Base-by-base conservation (phyloP, 805 yeast species). In the Saccharomycopsis lassenensis region DNA sequence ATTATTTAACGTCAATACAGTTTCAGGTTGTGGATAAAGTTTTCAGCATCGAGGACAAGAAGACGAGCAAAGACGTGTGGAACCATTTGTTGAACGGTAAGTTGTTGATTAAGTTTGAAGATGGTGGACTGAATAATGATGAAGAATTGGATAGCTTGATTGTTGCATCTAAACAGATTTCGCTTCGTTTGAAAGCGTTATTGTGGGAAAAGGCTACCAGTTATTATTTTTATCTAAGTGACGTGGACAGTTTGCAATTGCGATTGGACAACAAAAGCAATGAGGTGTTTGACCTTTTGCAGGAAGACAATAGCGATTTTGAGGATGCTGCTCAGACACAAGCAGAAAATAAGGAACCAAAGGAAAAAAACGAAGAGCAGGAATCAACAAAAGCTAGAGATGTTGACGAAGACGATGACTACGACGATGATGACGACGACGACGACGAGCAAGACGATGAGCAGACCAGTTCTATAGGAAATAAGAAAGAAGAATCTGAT, bases 91-190 rank as follows among this genome's bases (percentile, higher is more conserved):
- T 42, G 29, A 14, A 41, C 30, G 40, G 38, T 25, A 54, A 48
- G 15, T 46, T 69, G 2, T 73, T 80, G 72, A 49, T 55, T 18
- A 61, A 62, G 12, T 62, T 74, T 37, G 54, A 73, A 30, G 48
- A 50, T 21, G 57, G 60, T 10, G n/a, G n/a, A n/a, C n/a, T n/a
- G n/a, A n/a, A n/a, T n/a, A 51, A 54, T 2, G 29, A 62, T 24
- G 48, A 48, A 24, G 53, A 29, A 29, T 6, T 29, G 17, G 17
- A 21, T 16, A 16, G 18, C 18, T 29, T n/a, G n/a, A n/a, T n/a
- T n/a, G n/a, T n/a, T n/a, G n/a, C n/a, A n/a, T n/a, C n/a, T n/a
- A 35, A 33, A 19, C 25, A 34, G 4, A 39, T 36, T 14, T 35
- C 33, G 2, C 19, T 42, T 4, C 16, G 46, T 12, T 15, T 42